phyloP scores from a whole-genome alignment of 225 moss, liverwort and hornwort species.

The Ulota crispa region DNA sequence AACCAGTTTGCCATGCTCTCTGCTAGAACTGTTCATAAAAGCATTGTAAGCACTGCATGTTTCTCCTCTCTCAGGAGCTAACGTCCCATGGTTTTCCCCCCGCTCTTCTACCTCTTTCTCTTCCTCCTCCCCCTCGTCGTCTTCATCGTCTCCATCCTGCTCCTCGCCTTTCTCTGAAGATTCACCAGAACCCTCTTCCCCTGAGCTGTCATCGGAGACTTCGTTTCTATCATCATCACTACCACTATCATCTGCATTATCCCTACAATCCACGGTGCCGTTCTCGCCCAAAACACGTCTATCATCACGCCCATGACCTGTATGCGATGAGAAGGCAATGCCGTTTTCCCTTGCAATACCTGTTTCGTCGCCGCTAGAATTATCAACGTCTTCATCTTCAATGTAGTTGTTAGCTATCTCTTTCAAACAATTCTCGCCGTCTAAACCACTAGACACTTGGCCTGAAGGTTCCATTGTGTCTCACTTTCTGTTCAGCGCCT shows the following conservation, averaged over 20 bases:
- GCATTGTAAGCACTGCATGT: constrained; percentile 14
- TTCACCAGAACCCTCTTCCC: constrained; percentile 43
- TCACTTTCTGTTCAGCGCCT: constrained; percentile 19
- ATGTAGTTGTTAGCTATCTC: constrained; percentile 62
- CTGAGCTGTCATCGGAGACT: constrained; percentile 35
- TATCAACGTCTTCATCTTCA: constrained; percentile 51
- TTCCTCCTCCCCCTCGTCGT: constrained; percentile 24
- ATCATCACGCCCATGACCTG: constrained; percentile 6
- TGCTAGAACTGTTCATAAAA: constrained; percentile 13
- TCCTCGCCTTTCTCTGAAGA: constrained; percentile 31
- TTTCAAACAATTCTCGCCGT: constrained; percentile 45
- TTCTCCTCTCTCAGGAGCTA: constrained; percentile 26
- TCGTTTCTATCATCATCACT: constrained; percentile 12
- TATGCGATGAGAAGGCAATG: not conserved
- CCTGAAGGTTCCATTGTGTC: constrained; percentile 43
- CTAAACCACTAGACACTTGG: constrained; percentile 23
- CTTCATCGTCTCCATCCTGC: constrained; percentile 33
- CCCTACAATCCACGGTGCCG: constrained; percentile 18
- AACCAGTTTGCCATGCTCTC: constrained; percentile 13
- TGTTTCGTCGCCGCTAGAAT: constrained; percentile 42
- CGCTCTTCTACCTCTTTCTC: constrained; percentile 14
- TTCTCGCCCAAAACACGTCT: constrained; percentile 25
- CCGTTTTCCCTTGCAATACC: constrained; percentile 40
- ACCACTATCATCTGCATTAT: constrained; percentile 22
- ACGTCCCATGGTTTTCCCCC: not conserved